phyloP scores from a whole-genome alignment of 495 filamentous ascomycete genomes.

The Neurospora pannonica region DNA sequence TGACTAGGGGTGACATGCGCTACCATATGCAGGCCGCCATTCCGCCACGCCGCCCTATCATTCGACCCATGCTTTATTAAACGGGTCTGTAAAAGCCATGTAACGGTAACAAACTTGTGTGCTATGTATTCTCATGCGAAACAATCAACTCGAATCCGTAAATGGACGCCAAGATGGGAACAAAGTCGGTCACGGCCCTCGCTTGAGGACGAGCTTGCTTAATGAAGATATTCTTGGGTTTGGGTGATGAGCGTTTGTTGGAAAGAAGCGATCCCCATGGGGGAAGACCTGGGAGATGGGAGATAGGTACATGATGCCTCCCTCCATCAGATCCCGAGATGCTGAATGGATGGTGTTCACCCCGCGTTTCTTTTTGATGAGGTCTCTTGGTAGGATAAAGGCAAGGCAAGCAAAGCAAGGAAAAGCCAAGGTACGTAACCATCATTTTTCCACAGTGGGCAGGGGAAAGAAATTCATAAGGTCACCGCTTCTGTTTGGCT shows the following conservation, averaged over 20 bases:
- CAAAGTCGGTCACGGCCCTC: background rate
- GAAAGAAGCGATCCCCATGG: background rate
- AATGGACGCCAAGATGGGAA: background rate
- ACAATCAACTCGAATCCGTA: background rate
- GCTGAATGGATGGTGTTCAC: background rate
- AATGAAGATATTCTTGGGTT: background rate
- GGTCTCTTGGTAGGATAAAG: background rate
- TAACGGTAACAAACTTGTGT: background rate
- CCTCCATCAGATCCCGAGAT: background rate
- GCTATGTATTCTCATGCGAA: background rate
- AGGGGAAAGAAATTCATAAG: background rate
- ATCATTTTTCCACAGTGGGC: background rate
- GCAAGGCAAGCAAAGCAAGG: background rate
- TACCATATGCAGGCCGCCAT: constrained; percentile 1
- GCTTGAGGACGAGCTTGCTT: background rate
- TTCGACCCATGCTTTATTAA: background rate
- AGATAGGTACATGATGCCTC: background rate
- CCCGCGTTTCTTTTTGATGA: background rate
- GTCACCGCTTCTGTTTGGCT: background rate
- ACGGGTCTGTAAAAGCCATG: background rate
- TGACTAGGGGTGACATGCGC: background rate
- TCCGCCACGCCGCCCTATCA: background rate
- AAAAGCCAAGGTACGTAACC: background rate
- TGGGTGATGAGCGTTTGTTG: background rate
- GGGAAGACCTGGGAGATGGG: background rate